Evolutionary conservation across 2,329 filamentous ascomycete species (phyloP).

Genomic region (Paecilomyces dactylethromorphus): DNA sequence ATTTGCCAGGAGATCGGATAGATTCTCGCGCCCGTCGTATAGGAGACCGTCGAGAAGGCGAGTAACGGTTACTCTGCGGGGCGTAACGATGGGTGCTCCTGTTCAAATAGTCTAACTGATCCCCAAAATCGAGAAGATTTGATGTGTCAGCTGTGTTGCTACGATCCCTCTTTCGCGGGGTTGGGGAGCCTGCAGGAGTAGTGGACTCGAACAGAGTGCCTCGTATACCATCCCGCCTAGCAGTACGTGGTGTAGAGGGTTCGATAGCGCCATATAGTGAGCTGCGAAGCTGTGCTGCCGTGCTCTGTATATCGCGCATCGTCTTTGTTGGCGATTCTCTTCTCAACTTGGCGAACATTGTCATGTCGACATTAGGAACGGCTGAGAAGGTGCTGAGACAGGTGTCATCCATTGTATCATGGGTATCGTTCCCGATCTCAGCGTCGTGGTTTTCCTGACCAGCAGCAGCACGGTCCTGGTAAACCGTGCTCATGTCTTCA

Average conservation of each 20-base stretch:
- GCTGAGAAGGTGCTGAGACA: conserved; percentile 82
- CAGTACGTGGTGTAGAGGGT: conserved; percentile 43
- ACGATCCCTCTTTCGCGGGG: conserved; percentile 45
- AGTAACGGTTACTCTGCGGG: conserved; percentile 28
- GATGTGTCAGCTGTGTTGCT: conserved; percentile 54
- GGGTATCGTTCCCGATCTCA: conserved; percentile 19
- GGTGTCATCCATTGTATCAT: conserved; percentile 36
- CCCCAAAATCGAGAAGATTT: conserved; percentile 83
- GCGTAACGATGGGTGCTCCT: conserved; percentile 42
- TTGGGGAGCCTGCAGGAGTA: conserved; percentile 31
- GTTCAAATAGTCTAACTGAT: conserved; percentile 58
- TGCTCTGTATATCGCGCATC: conserved; percentile 31
- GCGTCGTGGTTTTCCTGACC: conserved; percentile 18
- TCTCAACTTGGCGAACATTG: conserved; percentile 68
- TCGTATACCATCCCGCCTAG: conserved; percentile 29
- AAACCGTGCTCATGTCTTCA: conserved; percentile 38
- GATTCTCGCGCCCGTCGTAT: conserved; percentile 31
- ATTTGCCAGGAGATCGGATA: conserved; percentile 42
- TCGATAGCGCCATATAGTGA: conserved; percentile 12
- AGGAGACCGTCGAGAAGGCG: conserved; percentile 38
- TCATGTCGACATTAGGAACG: conserved; percentile 69
- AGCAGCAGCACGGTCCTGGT: conserved; percentile 19
- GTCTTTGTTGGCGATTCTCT: conserved; percentile 53
- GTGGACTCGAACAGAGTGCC: conserved; percentile 23
- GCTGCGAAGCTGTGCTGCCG: conserved; percentile 26